Evolutionary conservation across 768 basidiomycete genomes (phyloP), one percentile per base, ranked within the genome.

Genomic region (Rhizopogon rudus): DNA sequence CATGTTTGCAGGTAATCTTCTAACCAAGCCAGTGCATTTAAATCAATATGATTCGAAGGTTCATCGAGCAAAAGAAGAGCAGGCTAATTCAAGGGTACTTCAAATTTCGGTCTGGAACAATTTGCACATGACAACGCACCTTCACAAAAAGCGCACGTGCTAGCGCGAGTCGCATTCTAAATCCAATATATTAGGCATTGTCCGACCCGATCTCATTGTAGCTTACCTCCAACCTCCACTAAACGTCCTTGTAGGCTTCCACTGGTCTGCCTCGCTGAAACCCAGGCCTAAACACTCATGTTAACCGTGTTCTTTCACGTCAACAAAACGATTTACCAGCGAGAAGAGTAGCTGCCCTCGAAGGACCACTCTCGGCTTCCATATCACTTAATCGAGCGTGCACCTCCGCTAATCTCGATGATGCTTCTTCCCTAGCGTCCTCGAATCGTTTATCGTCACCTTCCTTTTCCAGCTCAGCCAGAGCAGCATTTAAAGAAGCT

Each of bases 301-400:
- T 49, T 20, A 49, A 29, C 41, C 33, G 25, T 50, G 41, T 49
- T 25, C 55, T n/a, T 25, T 31, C 13, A 39, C 55, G 14, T 16
- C 16, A 10, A 25, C 6, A 6, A 2, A 6, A 5, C 40, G 3
- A 61, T 71, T 53, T 61, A 88, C 90, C 96, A 20, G 93, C 93
- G 28, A 98, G 77, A 25, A 99, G 74, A 17, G 91, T 81, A 13
- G 93, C 92, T 20, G 96, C 95, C 44, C 97, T 75, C 6, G 93
- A 87, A n/a, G 97, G 97, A 3, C 94, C 97, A 66, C 90, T 96
- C 67, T 91, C 96, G 3, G 96, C 96, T 61, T 99, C 97, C 87
- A 99, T 98, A 48, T 99, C 97, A n/a, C 93, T 85, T 44, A 98
- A 72, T 45, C 88, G 81, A 44, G 87, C 75, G 66, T 98, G 97